Evolutionary conservation across 495 filamentous ascomycete species (phyloP).

Genomic region (Bacidia rubella): DNA sequence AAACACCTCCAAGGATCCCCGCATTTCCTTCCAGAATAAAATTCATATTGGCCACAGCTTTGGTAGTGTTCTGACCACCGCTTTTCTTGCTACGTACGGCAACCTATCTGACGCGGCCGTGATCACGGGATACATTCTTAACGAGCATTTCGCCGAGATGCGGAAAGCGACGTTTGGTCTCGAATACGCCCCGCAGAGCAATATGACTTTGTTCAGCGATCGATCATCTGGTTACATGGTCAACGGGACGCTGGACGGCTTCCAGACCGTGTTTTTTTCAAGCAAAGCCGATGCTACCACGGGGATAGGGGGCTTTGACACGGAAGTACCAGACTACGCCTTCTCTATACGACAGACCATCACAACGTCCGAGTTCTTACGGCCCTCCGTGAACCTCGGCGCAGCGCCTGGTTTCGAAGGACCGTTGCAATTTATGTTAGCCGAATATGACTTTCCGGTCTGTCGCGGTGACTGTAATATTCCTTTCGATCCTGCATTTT

Average conservation of each 20-base stretch:
- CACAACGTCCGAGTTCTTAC: slow-evolving; percentile 17
- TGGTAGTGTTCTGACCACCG: slow-evolving; percentile 33
- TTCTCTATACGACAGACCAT: slow-evolving; percentile 19
- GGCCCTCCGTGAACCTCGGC: slow-evolving; percentile 9
- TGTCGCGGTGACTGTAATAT: slow-evolving; percentile 15
- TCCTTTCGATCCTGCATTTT: not conserved
- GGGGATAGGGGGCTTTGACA: slow-evolving; percentile 12
- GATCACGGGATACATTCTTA: slow-evolving; percentile 20
- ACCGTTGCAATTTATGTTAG: slow-evolving; percentile 20
- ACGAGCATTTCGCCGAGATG: slow-evolving; percentile 9
- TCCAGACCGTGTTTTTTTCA: slow-evolving; percentile 17
- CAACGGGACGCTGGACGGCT: slow-evolving; percentile 5
- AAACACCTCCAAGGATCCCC: not conserved
- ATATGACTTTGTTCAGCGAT: slow-evolving; percentile 11
- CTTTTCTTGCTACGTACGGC: slow-evolving; percentile 16
- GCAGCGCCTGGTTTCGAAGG: slow-evolving; percentile 15
- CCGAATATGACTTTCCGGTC: slow-evolving; percentile 19
- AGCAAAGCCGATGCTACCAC: slow-evolving; percentile 11
- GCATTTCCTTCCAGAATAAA: slow-evolving; percentile 20
- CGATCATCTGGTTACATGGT: slow-evolving; percentile 18
- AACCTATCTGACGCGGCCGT: slow-evolving; percentile 19
- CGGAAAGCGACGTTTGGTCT: slow-evolving; percentile 10
- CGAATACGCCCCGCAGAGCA: slow-evolving; percentile 19
- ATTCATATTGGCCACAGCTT: slow-evolving; percentile 36
- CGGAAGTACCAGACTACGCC: slow-evolving; percentile 17